Conservation (phyloP, 2,329 filamentous ascomycete species). For the Clarireedia paspali region DNA sequence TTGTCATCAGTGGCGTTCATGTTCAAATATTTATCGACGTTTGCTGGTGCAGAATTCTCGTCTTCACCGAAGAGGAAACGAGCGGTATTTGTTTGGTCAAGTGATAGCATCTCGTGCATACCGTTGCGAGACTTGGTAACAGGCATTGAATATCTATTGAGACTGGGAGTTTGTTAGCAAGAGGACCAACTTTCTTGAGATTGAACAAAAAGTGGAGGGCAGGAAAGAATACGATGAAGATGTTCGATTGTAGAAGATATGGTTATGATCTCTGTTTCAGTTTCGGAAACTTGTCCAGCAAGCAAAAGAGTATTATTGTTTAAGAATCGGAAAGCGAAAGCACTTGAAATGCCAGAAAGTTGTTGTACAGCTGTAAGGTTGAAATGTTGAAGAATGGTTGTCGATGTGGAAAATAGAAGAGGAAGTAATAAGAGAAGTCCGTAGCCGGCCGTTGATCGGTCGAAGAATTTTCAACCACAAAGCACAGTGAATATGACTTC, state of each 20-base stretch:
- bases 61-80: constrained; percentile 83
- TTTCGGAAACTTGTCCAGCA: constrained; percentile 2
- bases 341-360: background rate
- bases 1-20: constrained; percentile 71
- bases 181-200: constrained; percentile 6
- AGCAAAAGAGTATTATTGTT: background rate
- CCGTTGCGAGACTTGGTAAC: constrained; percentile 64
- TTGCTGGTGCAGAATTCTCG: constrained; percentile 41
- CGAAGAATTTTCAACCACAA: background rate
- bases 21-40: constrained; percentile 62
- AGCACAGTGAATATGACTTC: constrained; percentile 2
- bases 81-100: constrained; percentile 79
- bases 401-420: background rate
- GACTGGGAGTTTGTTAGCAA: constrained; percentile 40
- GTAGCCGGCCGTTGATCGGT: background rate
- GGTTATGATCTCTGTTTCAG: background rate
- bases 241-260: background rate
- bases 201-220: background rate
- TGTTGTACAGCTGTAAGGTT: background rate
- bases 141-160: constrained; percentile 92
- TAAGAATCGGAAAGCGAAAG: constrained; percentile 1
- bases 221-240: constrained; percentile 1
- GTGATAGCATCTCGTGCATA: constrained; percentile 52
- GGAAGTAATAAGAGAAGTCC: background rate
- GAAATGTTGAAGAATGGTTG: background rate